Evolutionary conservation across 306 rosid genomes (phyloP).

Genomic region (Trifolium subterraneum): DNA sequence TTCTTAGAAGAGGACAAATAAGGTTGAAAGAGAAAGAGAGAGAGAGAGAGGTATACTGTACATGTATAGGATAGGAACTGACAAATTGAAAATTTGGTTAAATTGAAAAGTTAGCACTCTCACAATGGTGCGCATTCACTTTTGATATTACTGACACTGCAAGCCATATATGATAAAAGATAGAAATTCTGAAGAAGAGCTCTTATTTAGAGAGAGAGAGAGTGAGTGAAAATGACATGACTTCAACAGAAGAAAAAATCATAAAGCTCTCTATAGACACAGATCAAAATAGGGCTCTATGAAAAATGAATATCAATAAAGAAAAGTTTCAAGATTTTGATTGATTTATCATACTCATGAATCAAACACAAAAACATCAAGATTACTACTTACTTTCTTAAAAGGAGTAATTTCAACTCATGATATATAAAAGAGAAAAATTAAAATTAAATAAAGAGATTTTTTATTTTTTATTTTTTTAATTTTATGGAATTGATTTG

Average conservation of each 20-base stretch:
- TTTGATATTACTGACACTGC: constrained; percentile 64
- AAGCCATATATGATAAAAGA: constrained; percentile 74
- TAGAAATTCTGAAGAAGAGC: constrained; percentile 48
- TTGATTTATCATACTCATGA: constrained; percentile 22
- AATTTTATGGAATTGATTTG: constrained; percentile 39
- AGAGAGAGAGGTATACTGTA: constrained; percentile 8
- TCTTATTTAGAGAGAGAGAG: constrained; percentile 46
- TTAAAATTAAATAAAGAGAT: background rate
- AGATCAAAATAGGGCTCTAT: constrained; percentile 13
- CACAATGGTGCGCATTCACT: constrained; percentile 66
- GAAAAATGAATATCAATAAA: background rate
- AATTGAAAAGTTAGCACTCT: constrained; percentile 52
- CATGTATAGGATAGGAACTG: constrained; percentile 16
- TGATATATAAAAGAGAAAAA: constrained; percentile 34
- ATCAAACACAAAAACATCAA: too few relatives aligned
- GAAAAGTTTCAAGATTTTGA: constrained; percentile 4
- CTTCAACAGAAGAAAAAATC: constrained; percentile 68
- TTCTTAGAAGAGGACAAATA: constrained; percentile 16
- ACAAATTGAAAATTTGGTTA: background rate
- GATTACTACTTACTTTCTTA: too few relatives aligned
- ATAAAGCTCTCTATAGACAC: constrained; percentile 48
- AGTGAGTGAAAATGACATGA: constrained; percentile 77
- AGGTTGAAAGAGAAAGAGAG: constrained; percentile 13
- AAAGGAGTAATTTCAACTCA: constrained; percentile 49
- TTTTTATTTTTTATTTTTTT: constrained; percentile 35